Evolutionary conservation across 202 grass and related monocot genomes (phyloP).

Genomic region (Carex arenaria): DNA sequence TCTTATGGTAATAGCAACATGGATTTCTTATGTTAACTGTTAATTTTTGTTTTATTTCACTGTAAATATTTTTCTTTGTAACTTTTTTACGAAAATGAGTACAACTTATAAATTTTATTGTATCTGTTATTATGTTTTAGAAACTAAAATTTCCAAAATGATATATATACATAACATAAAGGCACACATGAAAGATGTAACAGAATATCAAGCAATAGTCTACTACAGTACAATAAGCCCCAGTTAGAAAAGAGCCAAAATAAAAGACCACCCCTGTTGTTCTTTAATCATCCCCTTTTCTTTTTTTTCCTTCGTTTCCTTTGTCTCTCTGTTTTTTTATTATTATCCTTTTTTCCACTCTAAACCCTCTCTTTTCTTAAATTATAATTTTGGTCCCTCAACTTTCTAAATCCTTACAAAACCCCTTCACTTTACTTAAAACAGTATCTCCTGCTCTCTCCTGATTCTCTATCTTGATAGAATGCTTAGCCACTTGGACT

Average conservation of each 20-base stretch:
- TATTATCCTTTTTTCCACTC: slow-evolving; percentile 7
- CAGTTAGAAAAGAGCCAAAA: slow-evolving; percentile 25
- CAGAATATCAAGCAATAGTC: slow-evolving; percentile 3
- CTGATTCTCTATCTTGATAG: slow-evolving; percentile 2
- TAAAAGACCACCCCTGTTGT: slow-evolving; percentile 14
- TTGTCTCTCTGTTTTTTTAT: slow-evolving; percentile 2
- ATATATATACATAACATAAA: neutral
- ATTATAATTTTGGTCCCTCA: neutral
- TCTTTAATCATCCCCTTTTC: slow-evolving; percentile 8
- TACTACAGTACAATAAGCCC: slow-evolving; percentile 24
- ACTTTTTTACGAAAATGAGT: neutral
- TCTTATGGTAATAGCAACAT: no score
- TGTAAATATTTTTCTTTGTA: neutral
- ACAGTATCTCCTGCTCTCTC: slow-evolving; percentile 37
- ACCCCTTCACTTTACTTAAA: slow-evolving; percentile 27
- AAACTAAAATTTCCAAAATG: neutral
- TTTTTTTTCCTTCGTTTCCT: neutral
- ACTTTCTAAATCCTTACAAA: slow-evolving; percentile 41
- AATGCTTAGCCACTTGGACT: slow-evolving; percentile 36
- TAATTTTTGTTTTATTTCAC: neutral
- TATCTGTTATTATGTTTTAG: neutral
- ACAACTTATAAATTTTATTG: neutral
- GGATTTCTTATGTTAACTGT: neutral
- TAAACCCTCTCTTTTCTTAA: neutral
- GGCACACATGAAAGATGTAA: neutral